A percentile compares a stretch with the other conserved stretches of the same genome.
Conservation (phyloP, 345 rosid species). For the Lagerstroemia speciosa region DNA sequence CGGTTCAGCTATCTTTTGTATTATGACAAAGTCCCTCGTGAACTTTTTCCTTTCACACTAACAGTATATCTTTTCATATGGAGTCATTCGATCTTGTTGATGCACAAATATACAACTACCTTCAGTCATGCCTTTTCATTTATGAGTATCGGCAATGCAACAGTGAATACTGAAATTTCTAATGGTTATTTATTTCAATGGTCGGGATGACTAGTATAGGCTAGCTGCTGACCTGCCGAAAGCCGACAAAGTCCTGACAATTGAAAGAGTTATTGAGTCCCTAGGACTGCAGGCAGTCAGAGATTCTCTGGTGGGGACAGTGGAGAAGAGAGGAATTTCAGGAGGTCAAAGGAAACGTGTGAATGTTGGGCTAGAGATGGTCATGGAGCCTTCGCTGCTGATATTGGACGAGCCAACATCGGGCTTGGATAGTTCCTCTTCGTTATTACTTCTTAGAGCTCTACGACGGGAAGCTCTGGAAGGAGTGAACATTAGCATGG, state of each 20-base stretch:
- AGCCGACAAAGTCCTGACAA: slow-evolving; percentile 74
- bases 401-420: slow-evolving; percentile 91
- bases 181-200: slow-evolving; percentile 11
- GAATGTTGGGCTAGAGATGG: slow-evolving; percentile 89
- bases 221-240: slow-evolving; percentile 68
- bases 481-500: slow-evolving; percentile 89
- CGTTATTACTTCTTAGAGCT: slow-evolving; percentile 70
- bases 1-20: background rate
- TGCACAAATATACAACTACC: background rate
- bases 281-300: slow-evolving; percentile 75
- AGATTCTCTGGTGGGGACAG: slow-evolving; percentile 84
- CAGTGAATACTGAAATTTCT: background rate
- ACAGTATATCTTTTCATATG: background rate
- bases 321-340: slow-evolving; percentile 81
- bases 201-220: slow-evolving; percentile 23
- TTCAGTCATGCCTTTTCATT: background rate
- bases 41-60: background rate
- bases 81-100: background rate
- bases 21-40: background rate
- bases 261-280: slow-evolving; percentile 87
- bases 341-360: slow-evolving; percentile 96
- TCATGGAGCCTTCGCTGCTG: slow-evolving; percentile 89
- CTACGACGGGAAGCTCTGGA: slow-evolving; percentile 84
- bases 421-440: slow-evolving; percentile 85
- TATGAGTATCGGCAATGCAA: background rate